phyloP scores from a whole-genome alignment of 192 early-diverging fungal genomes.

The Backusella luteola region DNA sequence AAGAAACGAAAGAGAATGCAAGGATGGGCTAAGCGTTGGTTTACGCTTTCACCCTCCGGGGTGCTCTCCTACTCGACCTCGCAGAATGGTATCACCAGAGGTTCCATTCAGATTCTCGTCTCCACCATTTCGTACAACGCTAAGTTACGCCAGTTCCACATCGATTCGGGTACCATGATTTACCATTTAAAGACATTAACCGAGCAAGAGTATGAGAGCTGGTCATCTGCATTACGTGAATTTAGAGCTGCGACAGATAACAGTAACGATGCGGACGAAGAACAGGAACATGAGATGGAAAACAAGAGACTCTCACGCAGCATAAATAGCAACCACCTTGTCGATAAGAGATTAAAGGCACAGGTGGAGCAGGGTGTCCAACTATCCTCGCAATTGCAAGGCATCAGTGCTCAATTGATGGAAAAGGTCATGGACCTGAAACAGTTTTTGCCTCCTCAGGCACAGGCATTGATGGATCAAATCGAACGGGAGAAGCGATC shows the following conservation, averaged over 20 bases:
- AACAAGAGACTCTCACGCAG: not conserved
- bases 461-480: not conserved
- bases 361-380: not conserved
- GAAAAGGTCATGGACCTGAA: not conserved
- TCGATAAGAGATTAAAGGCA: not conserved
- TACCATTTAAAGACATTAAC: conserved; percentile 83
- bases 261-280: not conserved
- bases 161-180: conserved; percentile 83
- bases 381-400: not conserved
- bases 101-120: conserved; percentile 59
- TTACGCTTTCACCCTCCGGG: conserved; percentile 70
- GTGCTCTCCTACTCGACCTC: conserved; percentile 77
- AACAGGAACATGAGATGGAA: not conserved
- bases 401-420: not conserved
- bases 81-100: conserved; percentile 64
- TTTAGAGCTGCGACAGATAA: not conserved
- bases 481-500: not conserved
- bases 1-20: conserved; percentile 64
- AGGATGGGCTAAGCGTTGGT: conserved; percentile 88
- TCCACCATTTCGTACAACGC: conserved; percentile 63
- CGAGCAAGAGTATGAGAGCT: conserved; percentile 66
- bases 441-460: not conserved
- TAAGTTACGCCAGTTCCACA: conserved; percentile 71
- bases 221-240: conserved; percentile 46
- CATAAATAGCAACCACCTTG: not conserved